Percentiles rank a stretch among this genome's conserved stretches.
These are phyloP conservation scores for Blastobotrys serpentis DNA, from an alignment of 1,139 yeast species.

Conservation along the genomic window DNA sequence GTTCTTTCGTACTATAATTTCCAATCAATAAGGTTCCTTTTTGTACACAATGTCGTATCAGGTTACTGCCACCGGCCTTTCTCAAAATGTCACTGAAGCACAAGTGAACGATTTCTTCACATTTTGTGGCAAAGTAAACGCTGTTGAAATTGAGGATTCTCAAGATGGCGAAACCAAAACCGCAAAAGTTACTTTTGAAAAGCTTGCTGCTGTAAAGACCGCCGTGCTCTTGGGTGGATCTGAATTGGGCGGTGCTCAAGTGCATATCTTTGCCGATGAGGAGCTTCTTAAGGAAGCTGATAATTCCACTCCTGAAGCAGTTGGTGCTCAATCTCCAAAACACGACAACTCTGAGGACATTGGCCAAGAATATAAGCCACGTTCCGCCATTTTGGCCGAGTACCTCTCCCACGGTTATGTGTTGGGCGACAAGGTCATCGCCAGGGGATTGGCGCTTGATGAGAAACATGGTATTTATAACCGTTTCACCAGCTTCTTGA, in stretches of 20 bases:
- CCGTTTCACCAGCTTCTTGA: slow-evolving; percentile 56
- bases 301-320: slow-evolving; percentile 31
- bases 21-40: background rate
- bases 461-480: slow-evolving; percentile 60
- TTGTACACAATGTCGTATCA: slow-evolving; percentile 14
- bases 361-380: slow-evolving; percentile 75
- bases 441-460: slow-evolving; percentile 57
- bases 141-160: slow-evolving; percentile 41
- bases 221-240: slow-evolving; percentile 74
- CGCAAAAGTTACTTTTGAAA: slow-evolving; percentile 55
- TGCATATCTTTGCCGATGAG: slow-evolving; percentile 47
- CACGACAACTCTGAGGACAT: slow-evolving; percentile 44
- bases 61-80: slow-evolving; percentile 57
- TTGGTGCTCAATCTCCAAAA: slow-evolving; percentile 21
- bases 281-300: slow-evolving; percentile 34
- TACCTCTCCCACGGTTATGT: slow-evolving; percentile 70
- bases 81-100: slow-evolving; percentile 51
- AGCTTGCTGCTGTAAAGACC: slow-evolving; percentile 65
- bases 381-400: slow-evolving; percentile 73
- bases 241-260: slow-evolving; percentile 59
- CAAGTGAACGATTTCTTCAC: slow-evolving; percentile 69
- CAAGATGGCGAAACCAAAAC: slow-evolving; percentile 37
- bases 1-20: background rate
- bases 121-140: slow-evolving; percentile 69
- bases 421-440: slow-evolving; percentile 60